A percentile compares a stretch with the other conserved stretches of the same genome.
phyloP scores from a whole-genome alignment of 176 grass and related monocot genomes.

The Puya raimondii region DNA sequence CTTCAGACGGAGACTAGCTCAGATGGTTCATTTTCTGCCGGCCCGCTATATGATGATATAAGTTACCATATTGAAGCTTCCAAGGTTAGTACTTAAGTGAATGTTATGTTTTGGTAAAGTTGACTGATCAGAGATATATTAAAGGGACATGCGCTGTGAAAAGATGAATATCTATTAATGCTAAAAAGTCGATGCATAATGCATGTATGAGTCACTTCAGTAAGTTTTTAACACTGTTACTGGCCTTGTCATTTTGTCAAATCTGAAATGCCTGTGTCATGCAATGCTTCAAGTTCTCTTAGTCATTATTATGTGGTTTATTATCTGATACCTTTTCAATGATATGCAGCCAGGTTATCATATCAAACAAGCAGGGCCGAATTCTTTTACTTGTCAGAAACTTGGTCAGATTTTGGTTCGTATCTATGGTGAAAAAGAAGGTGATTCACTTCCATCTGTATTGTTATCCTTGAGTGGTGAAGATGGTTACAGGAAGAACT shows the following conservation, averaged over 20 bases:
- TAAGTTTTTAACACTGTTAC: background rate
- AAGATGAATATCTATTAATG: no score
- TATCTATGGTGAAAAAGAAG: slow-evolving; percentile 50
- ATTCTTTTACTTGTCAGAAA: slow-evolving; percentile 76
- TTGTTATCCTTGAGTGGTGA: slow-evolving; percentile 92
- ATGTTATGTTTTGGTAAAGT: background rate
- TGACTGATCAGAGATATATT: background rate
- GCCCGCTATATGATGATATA: slow-evolving; percentile 84
- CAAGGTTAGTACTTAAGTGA: slow-evolving; percentile 46
- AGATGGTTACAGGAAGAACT: slow-evolving; percentile 95
- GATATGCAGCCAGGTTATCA: slow-evolving; percentile 60
- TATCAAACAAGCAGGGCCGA: slow-evolving; percentile 59
- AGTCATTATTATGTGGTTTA: background rate
- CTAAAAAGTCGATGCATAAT: no score
- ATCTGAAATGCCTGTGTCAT: background rate
- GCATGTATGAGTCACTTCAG: no score
- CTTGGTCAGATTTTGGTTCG: slow-evolving; percentile 66
- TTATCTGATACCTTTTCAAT: slow-evolving; percentile 21
- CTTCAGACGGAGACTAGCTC: slow-evolving; percentile 64
- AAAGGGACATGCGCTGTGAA: background rate
- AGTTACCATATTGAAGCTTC: slow-evolving; percentile 74
- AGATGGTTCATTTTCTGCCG: slow-evolving; percentile 67
- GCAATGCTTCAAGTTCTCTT: background rate
- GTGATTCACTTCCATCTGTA: slow-evolving; percentile 61
- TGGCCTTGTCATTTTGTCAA: background rate